These are phyloP conservation scores for Crithidia sp. DNA, from an alignment of 208 protist species.

Conservation along the genomic window DNA sequence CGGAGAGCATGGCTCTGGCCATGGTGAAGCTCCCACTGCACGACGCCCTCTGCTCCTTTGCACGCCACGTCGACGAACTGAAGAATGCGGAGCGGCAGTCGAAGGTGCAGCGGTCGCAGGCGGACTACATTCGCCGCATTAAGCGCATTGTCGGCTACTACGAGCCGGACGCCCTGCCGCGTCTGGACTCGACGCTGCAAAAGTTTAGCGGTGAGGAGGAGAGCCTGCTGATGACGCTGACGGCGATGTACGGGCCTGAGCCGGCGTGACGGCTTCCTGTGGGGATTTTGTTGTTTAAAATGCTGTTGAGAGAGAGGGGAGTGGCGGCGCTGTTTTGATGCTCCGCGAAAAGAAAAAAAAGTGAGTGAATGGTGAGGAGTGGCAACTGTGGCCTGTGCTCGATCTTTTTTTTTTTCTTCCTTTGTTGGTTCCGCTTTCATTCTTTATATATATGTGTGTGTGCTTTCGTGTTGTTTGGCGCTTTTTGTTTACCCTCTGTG, in stretches of 20 bases:
- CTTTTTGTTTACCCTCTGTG: no score
- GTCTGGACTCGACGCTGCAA: slow-evolving; percentile 34
- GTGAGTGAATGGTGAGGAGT: no score
- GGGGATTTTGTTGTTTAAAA: not conserved
- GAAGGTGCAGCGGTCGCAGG: slow-evolving; percentile 13
- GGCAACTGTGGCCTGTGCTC: not conserved
- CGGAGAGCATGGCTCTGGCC: not conserved
- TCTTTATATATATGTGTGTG: not conserved
- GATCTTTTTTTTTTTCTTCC: slow-evolving; percentile 7
- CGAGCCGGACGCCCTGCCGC: slow-evolving; percentile 33
- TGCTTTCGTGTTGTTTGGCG: no score
- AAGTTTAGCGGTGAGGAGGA: slow-evolving; percentile 56
- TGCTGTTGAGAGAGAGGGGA: not conserved
- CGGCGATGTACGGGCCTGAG: slow-evolving; percentile 58
- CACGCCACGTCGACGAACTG: slow-evolving; percentile 31
- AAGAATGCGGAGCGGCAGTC: slow-evolving; percentile 32
- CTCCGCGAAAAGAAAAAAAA: no score
- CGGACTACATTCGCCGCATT: slow-evolving; percentile 43
- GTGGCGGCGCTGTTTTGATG: not conserved
- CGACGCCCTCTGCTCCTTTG: slow-evolving; percentile 51
- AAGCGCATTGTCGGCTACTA: slow-evolving; percentile 42
- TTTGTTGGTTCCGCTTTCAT: not conserved
- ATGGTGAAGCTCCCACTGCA: slow-evolving; percentile 57
- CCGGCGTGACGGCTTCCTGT: slow-evolving; percentile 17
- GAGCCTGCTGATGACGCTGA: slow-evolving; percentile 49